Percentiles rank a stretch among this genome's conserved stretches.
Conservation (phyloP, 257 asterid genomes). For the Datura wrightii region DNA sequence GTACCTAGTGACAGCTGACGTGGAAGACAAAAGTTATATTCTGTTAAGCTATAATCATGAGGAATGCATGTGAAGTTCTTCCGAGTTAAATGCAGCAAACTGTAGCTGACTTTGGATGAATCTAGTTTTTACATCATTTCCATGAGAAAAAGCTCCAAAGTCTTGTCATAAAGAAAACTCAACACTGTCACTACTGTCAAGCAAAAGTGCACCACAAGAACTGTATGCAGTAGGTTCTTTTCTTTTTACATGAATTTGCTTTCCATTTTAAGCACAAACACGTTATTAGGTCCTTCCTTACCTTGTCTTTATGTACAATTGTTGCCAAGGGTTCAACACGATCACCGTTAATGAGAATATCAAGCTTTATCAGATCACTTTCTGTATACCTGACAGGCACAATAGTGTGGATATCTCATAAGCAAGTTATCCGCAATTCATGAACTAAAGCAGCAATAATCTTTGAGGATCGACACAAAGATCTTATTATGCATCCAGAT, state of each 20-base stretch:
- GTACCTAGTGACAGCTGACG: neutral
- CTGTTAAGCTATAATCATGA: constrained; percentile 15
- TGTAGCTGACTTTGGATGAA: constrained; percentile 5
- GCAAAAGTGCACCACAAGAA: constrained; percentile 15
- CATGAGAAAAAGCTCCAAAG: neutral
- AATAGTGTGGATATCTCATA: neutral
- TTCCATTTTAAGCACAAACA: neutral
- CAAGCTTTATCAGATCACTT: constrained; percentile 93
- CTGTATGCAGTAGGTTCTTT: constrained; percentile 10
- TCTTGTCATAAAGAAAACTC: neutral
- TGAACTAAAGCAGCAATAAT: constrained; percentile 12
- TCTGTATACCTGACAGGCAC: constrained; percentile 69
- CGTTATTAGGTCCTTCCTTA: constrained; percentile 32
- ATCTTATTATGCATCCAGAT: neutral
- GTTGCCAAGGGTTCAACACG: constrained; percentile 97
- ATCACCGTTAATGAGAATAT: constrained; percentile 90
- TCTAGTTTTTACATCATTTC: neutral
- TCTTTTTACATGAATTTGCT: neutral
- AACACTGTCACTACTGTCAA: neutral
- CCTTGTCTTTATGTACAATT: constrained; percentile 98
- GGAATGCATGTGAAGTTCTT: constrained; percentile 18
- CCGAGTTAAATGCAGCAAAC: neutral
- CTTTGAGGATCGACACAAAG: neutral
- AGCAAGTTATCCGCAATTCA: constrained; percentile 1
- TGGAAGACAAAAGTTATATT: neutral